These are phyloP conservation scores for Fusarium albosuccineum DNA, from an alignment of 2,329 filamentous ascomycete genomes.

Conservation along the genomic window DNA sequence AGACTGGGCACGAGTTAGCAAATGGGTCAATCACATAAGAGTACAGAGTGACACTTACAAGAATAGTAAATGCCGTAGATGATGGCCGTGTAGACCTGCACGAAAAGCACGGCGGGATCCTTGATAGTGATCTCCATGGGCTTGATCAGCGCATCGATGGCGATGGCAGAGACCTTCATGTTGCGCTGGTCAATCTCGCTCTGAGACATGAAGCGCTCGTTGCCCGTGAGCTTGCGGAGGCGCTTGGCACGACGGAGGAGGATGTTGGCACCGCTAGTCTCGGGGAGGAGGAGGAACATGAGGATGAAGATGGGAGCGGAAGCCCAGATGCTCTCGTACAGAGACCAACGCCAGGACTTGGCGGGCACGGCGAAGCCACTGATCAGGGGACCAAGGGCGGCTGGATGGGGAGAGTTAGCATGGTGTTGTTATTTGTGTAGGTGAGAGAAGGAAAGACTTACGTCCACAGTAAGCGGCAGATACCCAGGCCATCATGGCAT, in stretches of 20 bases:
- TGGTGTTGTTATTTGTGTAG: constrained; percentile 50
- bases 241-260: constrained; percentile 71
- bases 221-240: constrained; percentile 72
- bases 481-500: constrained; percentile 71
- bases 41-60: constrained; percentile 50
- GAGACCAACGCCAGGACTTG: constrained; percentile 73
- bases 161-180: constrained; percentile 61
- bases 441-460: constrained; percentile 38
- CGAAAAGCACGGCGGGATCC: constrained; percentile 73
- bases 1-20: constrained; percentile 53
- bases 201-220: constrained; percentile 68
- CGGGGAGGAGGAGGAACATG: constrained; percentile 74
- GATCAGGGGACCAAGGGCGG: constrained; percentile 71
- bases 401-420: constrained; percentile 47
- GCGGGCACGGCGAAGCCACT: constrained; percentile 70
- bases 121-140: constrained; percentile 71
- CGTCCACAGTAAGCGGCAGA: constrained; percentile 63
- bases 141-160: constrained; percentile 70
- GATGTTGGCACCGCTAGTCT: constrained; percentile 71
- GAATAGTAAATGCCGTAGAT: constrained; percentile 73
- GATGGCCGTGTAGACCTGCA: constrained; percentile 71
- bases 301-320: constrained; percentile 69
- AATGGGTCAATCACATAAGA: too few relatives aligned
- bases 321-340: constrained; percentile 74
- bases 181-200: constrained; percentile 73